phyloP scores from a whole-genome alignment of 139 green algal species.

The Astrephomene gubernaculifera region DNA sequence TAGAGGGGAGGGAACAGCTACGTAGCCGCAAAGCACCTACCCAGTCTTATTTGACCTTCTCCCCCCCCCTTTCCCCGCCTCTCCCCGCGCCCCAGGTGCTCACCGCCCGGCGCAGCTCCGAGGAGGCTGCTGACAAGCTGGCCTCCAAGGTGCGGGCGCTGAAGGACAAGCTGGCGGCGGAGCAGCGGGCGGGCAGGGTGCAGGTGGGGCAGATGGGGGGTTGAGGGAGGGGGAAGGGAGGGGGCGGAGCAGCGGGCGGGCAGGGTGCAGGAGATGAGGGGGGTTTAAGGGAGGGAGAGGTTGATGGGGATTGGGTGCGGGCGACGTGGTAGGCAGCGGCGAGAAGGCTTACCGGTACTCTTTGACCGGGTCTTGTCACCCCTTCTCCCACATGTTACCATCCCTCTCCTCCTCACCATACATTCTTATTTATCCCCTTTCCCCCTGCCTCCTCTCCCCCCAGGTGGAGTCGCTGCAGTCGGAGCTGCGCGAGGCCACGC shows the following conservation, averaged over 20 bases:
- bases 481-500: background rate
- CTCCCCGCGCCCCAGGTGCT: background rate
- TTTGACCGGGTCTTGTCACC: background rate
- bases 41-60: background rate
- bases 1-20: background rate
- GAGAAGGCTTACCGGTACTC: background rate
- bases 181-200: background rate
- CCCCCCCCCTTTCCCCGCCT: background rate
- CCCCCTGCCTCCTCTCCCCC: background rate
- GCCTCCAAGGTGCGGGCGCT: background rate
- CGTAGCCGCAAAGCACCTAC: background rate
- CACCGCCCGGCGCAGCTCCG: background rate
- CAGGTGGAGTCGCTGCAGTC: conserved; percentile 13
- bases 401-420: background rate
- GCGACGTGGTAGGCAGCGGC: background rate
- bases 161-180: background rate
- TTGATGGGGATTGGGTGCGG: background rate
- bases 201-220: conserved; percentile 34
- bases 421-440: background rate
- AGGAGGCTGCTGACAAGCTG: background rate
- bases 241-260: background rate
- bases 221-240: background rate
- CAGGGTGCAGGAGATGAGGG: background rate
- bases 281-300: background rate
- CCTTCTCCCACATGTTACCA: background rate